phyloP scores from a whole-genome alignment of 2,329 filamentous ascomycete species.

The Elsinoe perseae region DNA sequence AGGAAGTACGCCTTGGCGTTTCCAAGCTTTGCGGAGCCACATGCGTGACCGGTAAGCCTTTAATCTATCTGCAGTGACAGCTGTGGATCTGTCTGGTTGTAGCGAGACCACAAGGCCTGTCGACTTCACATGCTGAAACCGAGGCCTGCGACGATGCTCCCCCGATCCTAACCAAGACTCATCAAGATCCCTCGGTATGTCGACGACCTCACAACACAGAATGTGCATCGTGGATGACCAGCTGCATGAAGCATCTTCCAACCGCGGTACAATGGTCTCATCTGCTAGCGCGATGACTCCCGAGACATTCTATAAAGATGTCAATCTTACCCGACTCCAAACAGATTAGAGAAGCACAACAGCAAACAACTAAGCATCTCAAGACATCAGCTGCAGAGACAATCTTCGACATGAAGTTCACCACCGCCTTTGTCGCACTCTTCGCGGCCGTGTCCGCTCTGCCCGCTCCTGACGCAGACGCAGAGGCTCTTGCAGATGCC shows the following conservation, averaged over 20 bases:
- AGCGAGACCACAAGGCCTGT: background rate
- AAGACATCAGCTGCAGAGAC: background rate
- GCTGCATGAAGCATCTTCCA: background rate
- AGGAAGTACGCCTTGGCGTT: background rate
- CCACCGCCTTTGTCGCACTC: conserved; percentile 6
- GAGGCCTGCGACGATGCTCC: background rate
- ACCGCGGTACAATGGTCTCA: background rate
- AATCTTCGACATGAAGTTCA: background rate
- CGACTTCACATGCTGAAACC: conserved; percentile 3
- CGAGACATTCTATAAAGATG: background rate
- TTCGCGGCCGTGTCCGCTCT: conserved; percentile 6
- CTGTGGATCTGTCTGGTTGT: background rate
- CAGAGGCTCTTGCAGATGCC: conserved; percentile 1
- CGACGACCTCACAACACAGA: background rate
- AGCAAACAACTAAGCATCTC: background rate
- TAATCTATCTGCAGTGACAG: conserved; percentile 7
- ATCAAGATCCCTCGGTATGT: conserved; percentile 5
- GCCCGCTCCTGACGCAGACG: background rate
- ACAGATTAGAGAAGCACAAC: background rate
- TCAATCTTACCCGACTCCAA: background rate
- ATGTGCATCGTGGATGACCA: background rate
- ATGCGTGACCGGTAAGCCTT: background rate
- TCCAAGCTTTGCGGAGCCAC: conserved; percentile 5
- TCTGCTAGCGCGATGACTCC: background rate
- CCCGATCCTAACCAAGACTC: background rate